A percentile compares a stretch with the other conserved stretches of the same genome.
phyloP scores from a whole-genome alignment of 176 grass and related monocot species.

The Bolboschoenus planiculmis region DNA sequence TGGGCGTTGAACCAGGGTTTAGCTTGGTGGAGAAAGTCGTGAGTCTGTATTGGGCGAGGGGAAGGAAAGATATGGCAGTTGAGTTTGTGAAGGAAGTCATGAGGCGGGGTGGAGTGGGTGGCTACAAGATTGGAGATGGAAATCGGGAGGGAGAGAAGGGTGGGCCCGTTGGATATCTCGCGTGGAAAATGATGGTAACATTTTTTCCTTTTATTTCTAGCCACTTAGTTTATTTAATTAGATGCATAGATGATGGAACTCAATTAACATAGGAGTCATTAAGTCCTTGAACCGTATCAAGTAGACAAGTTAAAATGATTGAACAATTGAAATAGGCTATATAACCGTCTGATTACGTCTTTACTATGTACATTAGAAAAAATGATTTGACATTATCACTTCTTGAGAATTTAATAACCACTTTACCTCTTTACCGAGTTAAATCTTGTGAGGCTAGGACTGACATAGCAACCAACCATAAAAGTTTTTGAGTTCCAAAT shows the following conservation, averaged over 20 bases:
- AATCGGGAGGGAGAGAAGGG: slow-evolving; percentile 35
- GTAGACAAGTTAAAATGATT: neutral
- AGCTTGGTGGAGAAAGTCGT: slow-evolving; percentile 95
- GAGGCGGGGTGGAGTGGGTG: slow-evolving; percentile 49
- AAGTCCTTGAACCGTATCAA: neutral
- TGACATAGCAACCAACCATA: neutral
- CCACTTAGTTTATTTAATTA: neutral
- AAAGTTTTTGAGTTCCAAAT: neutral
- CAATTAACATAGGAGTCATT: neutral
- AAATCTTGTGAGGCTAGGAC: neutral
- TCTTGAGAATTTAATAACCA: neutral
- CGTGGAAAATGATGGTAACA: slow-evolving; percentile 95
- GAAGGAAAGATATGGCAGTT: slow-evolving; percentile 50
- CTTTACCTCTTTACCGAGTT: neutral
- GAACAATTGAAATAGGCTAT: neutral
- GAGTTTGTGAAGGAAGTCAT: slow-evolving; percentile 85
- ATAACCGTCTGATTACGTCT: neutral
- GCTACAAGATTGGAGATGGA: slow-evolving; percentile 31
- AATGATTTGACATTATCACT: neutral
- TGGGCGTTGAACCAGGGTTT: slow-evolving; percentile 75
- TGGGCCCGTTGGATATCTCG: slow-evolving; percentile 73
- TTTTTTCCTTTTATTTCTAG: neutral
- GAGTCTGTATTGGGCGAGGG: slow-evolving; percentile 82
- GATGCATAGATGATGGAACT: neutral
- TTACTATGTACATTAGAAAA: neutral